Percentiles rank a stretch among this genome's conserved stretches.
phyloP scores from a whole-genome alignment of 2,329 filamentous ascomycete genomes.

The Rutstroemia sp. region DNA sequence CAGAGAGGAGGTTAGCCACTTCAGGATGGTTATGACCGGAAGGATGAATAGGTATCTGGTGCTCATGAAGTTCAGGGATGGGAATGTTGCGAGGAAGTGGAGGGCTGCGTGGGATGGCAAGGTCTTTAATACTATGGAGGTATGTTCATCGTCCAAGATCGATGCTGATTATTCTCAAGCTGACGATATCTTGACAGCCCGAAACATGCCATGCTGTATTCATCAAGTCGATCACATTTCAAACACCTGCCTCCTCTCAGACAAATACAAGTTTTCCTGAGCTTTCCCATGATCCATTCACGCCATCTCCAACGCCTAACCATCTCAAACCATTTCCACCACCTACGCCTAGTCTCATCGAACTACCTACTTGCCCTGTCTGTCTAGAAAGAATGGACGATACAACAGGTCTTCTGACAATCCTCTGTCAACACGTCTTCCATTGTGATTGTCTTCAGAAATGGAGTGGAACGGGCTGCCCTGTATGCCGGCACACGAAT shows the following conservation, averaged over 20 bases:
- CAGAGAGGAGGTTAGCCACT: constrained; percentile 81
- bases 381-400: constrained; percentile 98
- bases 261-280: constrained; percentile 43
- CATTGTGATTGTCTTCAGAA: constrained; percentile 94
- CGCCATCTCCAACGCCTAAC: constrained; percentile 39
- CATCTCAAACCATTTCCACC: constrained; percentile 52
- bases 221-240: constrained; percentile 84
- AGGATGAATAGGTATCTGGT: constrained; percentile 90
- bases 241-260: constrained; percentile 33
- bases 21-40: constrained; percentile 86
- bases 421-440: constrained; percentile 95
- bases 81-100: constrained; percentile 69
- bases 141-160: constrained; percentile 33
- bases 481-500: constrained; percentile 86
- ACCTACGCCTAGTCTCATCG: constrained; percentile 74
- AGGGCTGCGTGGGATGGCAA: constrained; percentile 85
- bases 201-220: constrained; percentile 95
- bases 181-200: constrained; percentile 44
- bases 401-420: constrained; percentile 88
- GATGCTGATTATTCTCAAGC: background rate
- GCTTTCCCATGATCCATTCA: constrained; percentile 57
- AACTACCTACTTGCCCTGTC: constrained; percentile 91
- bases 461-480: constrained; percentile 90
- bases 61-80: constrained; percentile 83
- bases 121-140: constrained; percentile 86